Percentiles rank a stretch among this genome's conserved stretches.
phyloP scores from a whole-genome alignment of 2,329 filamentous ascomycete genomes.

The Cladosporium oxysporum region DNA sequence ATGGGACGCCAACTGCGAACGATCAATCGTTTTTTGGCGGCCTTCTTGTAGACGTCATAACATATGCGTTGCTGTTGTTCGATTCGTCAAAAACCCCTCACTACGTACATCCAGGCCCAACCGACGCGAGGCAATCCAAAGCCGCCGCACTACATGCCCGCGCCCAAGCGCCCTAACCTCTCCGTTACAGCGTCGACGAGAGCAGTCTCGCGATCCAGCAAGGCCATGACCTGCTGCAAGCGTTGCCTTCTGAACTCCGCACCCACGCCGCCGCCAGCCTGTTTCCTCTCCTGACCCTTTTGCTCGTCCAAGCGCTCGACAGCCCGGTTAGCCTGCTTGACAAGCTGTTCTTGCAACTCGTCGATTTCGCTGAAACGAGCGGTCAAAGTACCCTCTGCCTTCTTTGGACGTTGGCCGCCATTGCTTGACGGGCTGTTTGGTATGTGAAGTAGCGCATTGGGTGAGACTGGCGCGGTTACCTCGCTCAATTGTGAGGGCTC shows the following conservation, averaged over 20 bases:
- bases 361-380: constrained; percentile 31
- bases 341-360: constrained; percentile 32
- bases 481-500: constrained; percentile 7
- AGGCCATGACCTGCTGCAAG: constrained; percentile 62
- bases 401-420: background rate
- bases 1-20: background rate
- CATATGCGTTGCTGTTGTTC: background rate
- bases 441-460: constrained; percentile 35
- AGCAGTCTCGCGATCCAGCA: constrained; percentile 67
- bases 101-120: background rate
- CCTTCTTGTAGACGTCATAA: background rate
- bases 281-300: constrained; percentile 33
- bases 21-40: background rate
- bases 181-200: constrained; percentile 67
- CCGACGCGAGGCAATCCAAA: background rate
- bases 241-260: constrained; percentile 62
- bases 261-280: constrained; percentile 53
- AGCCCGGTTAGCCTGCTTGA: constrained; percentile 34
- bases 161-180: constrained; percentile 59
- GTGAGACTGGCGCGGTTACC: constrained; percentile 19
- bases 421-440: constrained; percentile 25
- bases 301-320: constrained; percentile 27
- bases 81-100: background rate
- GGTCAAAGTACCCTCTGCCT: constrained; percentile 20
- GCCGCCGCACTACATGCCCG: background rate